phyloP scores from a whole-genome alignment of 176 grass and related monocot species.

The Musa troglodytarum region DNA sequence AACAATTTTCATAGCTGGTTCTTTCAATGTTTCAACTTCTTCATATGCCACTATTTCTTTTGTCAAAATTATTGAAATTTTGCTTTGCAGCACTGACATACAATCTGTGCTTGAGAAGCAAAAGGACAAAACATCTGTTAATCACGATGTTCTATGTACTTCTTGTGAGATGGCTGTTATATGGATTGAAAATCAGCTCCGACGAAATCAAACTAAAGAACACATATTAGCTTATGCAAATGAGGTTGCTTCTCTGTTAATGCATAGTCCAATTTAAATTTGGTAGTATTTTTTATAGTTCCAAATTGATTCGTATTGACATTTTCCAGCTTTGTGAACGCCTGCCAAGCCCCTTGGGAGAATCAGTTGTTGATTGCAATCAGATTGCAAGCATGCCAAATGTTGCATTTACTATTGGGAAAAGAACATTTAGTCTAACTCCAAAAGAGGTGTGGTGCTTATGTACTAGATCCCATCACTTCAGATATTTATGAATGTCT shows the following conservation, averaged over 20 bases:
- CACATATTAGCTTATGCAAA: constrained; percentile 19
- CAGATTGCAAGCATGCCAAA: constrained; percentile 68
- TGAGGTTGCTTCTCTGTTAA: constrained; percentile 10
- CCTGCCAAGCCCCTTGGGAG: constrained; percentile 71
- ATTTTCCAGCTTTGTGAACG: constrained; percentile 61
- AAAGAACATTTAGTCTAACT: constrained; percentile 52
- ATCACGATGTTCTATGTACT: constrained; percentile 35
- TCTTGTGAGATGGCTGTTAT: constrained; percentile 50
- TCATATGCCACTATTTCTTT: background rate
- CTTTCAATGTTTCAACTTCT: background rate
- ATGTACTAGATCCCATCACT: background rate
- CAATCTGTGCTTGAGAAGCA: constrained; percentile 54
- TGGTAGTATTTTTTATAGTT: background rate
- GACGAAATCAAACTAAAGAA: constrained; percentile 22
- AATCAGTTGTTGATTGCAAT: constrained; percentile 68
- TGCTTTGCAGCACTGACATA: constrained; percentile 46
- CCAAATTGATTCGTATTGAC: background rate
- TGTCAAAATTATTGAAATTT: constrained; percentile 1
- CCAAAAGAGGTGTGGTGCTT: constrained; percentile 56
- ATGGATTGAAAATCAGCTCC: constrained; percentile 22
- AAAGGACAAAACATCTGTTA: constrained; percentile 25
- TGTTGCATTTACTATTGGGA: constrained; percentile 77
- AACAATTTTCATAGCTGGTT: too few relatives aligned
- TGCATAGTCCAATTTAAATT: too few relatives aligned
- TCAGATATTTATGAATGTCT: background rate